Evolutionary conservation across 2,329 filamentous ascomycete species (phyloP).

Genomic region (Apiospora phragmitis): DNA sequence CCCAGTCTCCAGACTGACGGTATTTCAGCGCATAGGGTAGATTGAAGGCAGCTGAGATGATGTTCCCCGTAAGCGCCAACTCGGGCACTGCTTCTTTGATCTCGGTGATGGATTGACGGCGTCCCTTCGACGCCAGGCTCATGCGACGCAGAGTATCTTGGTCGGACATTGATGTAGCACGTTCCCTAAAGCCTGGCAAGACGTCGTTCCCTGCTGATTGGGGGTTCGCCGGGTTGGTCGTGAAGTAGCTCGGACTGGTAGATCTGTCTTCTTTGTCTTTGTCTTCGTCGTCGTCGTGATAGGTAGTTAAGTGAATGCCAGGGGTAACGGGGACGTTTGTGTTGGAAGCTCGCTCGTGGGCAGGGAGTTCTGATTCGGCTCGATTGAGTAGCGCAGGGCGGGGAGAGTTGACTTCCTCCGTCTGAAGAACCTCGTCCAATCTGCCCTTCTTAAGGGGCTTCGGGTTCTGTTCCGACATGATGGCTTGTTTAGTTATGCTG

Average conservation of each 20-base stretch:
- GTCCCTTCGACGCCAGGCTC: conserved; percentile 43
- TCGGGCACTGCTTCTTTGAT: conserved; percentile 58
- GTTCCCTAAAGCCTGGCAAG: neutral
- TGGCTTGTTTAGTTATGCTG: neutral
- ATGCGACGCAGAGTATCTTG: conserved; percentile 44
- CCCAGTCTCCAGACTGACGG: conserved; percentile 61
- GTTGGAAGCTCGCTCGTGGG: conserved; percentile 35
- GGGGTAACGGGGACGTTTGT: conserved; percentile 42
- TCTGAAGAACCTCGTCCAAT: neutral
- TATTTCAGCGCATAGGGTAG: conserved; percentile 62
- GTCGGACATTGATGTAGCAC: conserved; percentile 33
- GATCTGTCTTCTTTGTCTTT: conserved; percentile 16
- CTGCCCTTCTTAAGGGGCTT: conserved; percentile 3
- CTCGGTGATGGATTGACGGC: conserved; percentile 54
- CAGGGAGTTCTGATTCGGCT: conserved; percentile 24
- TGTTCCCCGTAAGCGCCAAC: conserved; percentile 61
- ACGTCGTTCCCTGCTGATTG: neutral
- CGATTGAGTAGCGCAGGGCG: neutral
- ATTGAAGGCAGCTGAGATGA: conserved; percentile 67
- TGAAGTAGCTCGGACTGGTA: conserved; percentile 34
- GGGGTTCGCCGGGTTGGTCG: conserved; percentile 20
- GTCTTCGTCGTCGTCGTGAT: conserved; percentile 23
- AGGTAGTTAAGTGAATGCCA: conserved; percentile 35
- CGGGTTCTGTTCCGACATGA: neutral
- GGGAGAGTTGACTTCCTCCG: neutral